These are phyloP conservation scores for Cicer cuneatum DNA, from an alignment of 306 rosid species.

Conservation along the genomic window DNA sequence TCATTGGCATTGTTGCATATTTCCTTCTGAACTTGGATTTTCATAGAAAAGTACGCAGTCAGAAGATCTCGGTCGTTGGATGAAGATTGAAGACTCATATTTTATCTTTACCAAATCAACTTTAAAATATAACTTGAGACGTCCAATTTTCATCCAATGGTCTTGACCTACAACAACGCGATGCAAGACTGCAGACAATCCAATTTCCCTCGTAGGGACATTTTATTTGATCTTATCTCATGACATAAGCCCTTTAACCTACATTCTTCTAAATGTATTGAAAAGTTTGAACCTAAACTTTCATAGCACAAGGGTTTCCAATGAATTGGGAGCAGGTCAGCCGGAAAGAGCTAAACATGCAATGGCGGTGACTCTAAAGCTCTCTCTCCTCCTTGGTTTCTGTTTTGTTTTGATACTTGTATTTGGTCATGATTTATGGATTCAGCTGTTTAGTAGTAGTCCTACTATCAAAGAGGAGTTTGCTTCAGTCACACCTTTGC, in stretches of 20 bases:
- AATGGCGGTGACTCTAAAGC: conserved; percentile 72
- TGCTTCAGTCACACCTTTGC: conserved; percentile 79
- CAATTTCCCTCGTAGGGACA: neutral
- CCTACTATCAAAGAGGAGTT: conserved; percentile 53
- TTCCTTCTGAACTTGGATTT: neutral
- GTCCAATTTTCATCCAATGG: neutral
- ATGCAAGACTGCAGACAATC: neutral
- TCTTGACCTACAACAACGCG: neutral
- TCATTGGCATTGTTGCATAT: neutral
- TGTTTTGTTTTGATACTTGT: conserved; percentile 55
- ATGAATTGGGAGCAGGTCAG: conserved; percentile 81
- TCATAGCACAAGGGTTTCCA: conserved; percentile 83
- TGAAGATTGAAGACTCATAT: no score
- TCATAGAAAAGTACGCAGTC: no score
- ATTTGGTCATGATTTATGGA: conserved; percentile 71
- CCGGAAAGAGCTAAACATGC: conserved; percentile 69
- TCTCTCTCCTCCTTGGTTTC: conserved; percentile 65
- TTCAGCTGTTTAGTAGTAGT: conserved; percentile 60
- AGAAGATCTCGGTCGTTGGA: no score
- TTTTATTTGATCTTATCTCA: neutral
- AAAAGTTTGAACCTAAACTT: conserved; percentile 1
- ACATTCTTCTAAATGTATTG: conserved; percentile 12
- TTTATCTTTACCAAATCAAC: neutral
- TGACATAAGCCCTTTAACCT: neutral
- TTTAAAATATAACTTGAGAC: neutral